Base-by-base conservation (phyloP, 441 rosid genomes). In the Erodium texanum region DNA sequence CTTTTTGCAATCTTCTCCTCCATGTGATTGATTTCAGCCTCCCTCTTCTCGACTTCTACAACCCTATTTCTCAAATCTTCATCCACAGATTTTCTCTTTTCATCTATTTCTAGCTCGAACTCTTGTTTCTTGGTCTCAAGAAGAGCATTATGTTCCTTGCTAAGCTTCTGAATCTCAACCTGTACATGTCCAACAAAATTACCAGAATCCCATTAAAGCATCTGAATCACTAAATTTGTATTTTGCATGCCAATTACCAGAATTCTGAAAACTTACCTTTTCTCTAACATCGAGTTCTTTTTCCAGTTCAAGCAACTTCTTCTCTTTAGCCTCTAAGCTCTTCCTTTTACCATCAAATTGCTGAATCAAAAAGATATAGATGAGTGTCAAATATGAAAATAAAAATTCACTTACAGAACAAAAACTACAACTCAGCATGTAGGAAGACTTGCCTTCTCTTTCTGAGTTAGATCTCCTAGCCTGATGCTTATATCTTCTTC, bases 241-340 rank as follows among this genome's bases (percentile, higher is more conserved):
- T n/a, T n/a, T n/a, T n/a, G n/a, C n/a, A n/a, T n/a, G n/a, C n/a
- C n/a, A n/a, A n/a, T n/a, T n/a, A n/a, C n/a, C n/a, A n/a, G n/a
- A n/a, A n/a, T n/a, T n/a, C n/a, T n/a, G 10, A 18, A n/a, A 52
- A 59, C 85, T 80, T 77, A 83, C 96, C 80, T 78, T 87, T 78
- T 94, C 96, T 83, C 97, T 84, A 66, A 82, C 89, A 75, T 85
- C 82, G 41, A 94, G 87, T 77, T 83, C 88, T 75, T 89, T 96
- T 82, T 94, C 94, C 45, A 84, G 62, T 24, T 67, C 76, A 72
- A 64, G 74, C 45, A 94, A 75, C 77, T 94, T 89, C 73, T 70
- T 78, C 75, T 82, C 99, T 79, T 84, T 88, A 66, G 66, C 65
- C 82, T 85, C 95, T 67, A 91, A 62, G 50, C 78, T 87, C 78